Base-by-base conservation (phyloP, 2,329 filamentous ascomycete genomes). In the Akanthomyces muscarius region DNA sequence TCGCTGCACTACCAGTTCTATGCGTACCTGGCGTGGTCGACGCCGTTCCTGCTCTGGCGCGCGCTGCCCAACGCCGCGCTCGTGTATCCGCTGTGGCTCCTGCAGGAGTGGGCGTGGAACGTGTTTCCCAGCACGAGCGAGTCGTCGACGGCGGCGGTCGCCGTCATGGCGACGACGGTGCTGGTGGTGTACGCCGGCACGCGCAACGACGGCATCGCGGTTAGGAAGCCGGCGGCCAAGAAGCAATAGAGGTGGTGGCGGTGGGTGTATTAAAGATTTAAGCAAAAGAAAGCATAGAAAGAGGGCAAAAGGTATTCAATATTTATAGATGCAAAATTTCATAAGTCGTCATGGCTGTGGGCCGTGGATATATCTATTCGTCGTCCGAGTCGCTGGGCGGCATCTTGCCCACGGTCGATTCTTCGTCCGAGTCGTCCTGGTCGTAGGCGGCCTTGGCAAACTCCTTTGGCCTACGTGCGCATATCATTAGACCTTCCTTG, bases 1-100 rank as follows among this genome's bases (percentile, higher is more conserved):
- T 94, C 89, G 62, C 83, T 97, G 69, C 93, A 97, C 78, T 97
- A 97, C 80, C 93, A 97, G 72, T 97, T 97, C 80, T 97, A 92
- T 76, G 87, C 91, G 52, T 97, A 96, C 80, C 84, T 96, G 64
- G 90, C 90, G 33, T 97, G 93, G 93, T 85, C 89, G 16, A 91
- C 91, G 7, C 93, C 93, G 28, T 96, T 91, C 73, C 80, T 97
- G 66, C 83, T 97, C 59, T 97, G 92, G 92, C 86, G 86, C 70
- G 86, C 88, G 62, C 87, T 88, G 1, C 78, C 87, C 65, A 87
- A 89, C 69, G 88, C 89, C 0, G 71, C 89, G 13, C 70, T 89
- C 38, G 84, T 92, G 68, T 88, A 88, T 70, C 77, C 76, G 4
- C 75, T 93, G 11, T 97, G 91, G 89, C 83, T 81, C 3, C 81